Evolutionary conservation across 2,329 filamentous ascomycete species (phyloP).

Genomic region (Lecanicillium sp.): DNA sequence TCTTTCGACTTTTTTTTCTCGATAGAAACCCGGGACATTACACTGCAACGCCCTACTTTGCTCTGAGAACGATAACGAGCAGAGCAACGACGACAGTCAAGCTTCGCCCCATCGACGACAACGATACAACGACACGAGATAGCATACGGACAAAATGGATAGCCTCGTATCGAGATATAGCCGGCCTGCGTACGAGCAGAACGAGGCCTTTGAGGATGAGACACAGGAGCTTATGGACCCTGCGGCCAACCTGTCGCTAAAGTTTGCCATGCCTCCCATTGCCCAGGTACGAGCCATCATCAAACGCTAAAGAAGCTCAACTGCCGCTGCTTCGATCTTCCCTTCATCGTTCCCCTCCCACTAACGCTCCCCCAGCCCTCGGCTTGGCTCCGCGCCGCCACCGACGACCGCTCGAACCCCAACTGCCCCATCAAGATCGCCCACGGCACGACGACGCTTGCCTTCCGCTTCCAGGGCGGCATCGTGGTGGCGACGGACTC

Average conservation of each 20-base stretch:
- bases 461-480: constrained; percentile 95
- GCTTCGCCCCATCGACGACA: neutral
- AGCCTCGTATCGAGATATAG: constrained; percentile 89
- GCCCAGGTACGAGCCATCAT: constrained; percentile 64
- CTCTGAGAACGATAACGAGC: neutral
- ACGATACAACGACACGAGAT: constrained; percentile 9
- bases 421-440: constrained; percentile 98
- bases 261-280: constrained; percentile 91
- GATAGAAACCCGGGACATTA: neutral
- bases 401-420: constrained; percentile 95
- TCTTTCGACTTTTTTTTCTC: neutral
- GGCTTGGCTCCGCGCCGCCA: constrained; percentile 92
- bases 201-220: constrained; percentile 66
- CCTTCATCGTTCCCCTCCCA: neutral
- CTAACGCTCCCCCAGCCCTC: constrained; percentile 55
- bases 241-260: constrained; percentile 73
- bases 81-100: neutral
- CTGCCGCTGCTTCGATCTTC: too few relatives aligned
- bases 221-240: constrained; percentile 68
- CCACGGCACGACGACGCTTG: constrained; percentile 95
- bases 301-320: too few relatives aligned
- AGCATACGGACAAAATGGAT: constrained; percentile 60
- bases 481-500: constrained; percentile 99
- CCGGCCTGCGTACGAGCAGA: constrained; percentile 63
- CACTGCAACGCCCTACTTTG: neutral